Base-by-base conservation (phyloP, 1,284 basidiomycete genomes). In the Ceratobasidium sp. region DNA sequence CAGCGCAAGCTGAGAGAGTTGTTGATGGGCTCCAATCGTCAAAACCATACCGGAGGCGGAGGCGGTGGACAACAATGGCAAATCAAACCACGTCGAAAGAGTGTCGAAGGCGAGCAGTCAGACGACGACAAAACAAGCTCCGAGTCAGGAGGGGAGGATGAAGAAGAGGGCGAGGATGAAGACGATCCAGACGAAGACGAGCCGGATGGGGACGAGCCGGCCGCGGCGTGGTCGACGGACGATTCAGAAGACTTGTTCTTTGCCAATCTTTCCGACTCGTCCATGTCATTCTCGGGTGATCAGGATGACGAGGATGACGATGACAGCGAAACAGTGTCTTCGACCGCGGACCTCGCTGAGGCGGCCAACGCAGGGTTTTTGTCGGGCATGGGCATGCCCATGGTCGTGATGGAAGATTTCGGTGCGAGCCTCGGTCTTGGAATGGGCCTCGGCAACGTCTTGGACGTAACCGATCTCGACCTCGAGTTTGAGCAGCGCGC, bases 331-430 rank as follows among this genome's bases (percentile, higher is more conserved):
- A 56, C 63, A 18, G 63, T 54, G 7, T 67, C 63, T 16, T 67
- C 63, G 16, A 67, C 48, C 23, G 51, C 63, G 11, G 63, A 67
- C 46, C 63, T 67, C 51, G 63, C 63, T 18, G 63, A 67, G 21
- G 63, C 63, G 33, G 63, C 51, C 63, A 53, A 48, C 40, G 63
- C 51, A 18, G 63, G 63, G 12, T 67, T 67, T 42, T 42, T 67
- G n/a, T 67, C 63, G 4, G 63, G 63, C 12, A 67, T 67, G 63
- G 40, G 62, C 46, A 67, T 67, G 63, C 63, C 63, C 30, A 67
- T 67, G 63, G 63, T 67, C 12, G 63, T 67, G 36, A 67, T 67
- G 63, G 63, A 67, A 12, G 63, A 67, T 54, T 67, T 67, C n/a
- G 63, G 63, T 11, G 49, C 49, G 49, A 51, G 23, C 23, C 21